Conservation (phyloP, 495 filamentous ascomycete genomes). For the Hypomontagnella monticulosa region DNA sequence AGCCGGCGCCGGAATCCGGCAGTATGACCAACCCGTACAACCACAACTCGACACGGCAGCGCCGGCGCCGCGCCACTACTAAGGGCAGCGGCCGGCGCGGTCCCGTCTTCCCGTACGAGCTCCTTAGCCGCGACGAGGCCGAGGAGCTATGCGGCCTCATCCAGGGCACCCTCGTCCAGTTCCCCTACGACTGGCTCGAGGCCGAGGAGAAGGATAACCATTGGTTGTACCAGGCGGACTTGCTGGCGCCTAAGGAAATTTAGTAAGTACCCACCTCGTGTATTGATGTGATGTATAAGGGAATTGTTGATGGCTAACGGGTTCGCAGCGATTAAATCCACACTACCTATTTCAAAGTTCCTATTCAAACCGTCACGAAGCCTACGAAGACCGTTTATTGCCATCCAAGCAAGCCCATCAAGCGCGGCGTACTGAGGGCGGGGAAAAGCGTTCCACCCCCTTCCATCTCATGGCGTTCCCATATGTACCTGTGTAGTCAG, state of each 20-base stretch:
- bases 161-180: constrained; percentile 89
- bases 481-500: too few species aligned
- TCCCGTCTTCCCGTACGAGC: constrained; percentile 71
- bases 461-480: too few species aligned
- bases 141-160: constrained; percentile 83
- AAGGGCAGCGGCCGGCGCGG: constrained; percentile 76
- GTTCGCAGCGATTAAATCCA: constrained; percentile 27
- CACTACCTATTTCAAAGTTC: too few species aligned
- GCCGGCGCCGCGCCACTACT: constrained; percentile 78
- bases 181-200: constrained; percentile 93
- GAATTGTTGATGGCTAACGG: constrained; percentile 13
- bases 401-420: too few species aligned
- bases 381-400: too few species aligned
- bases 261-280: constrained; percentile 72
- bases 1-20: constrained; percentile 47
- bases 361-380: too few species aligned
- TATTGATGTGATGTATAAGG: too few species aligned
- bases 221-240: constrained; percentile 96
- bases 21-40: constrained; percentile 39
- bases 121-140: constrained; percentile 75
- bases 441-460: too few species aligned
- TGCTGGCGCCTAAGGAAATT: constrained; percentile 94
- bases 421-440: too few species aligned
- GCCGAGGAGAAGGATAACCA: constrained; percentile 92
- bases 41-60: constrained; percentile 51